phyloP scores from a whole-genome alignment of 352 stramenopile genomes.

The Globisporangium rhizosaccharum region DNA sequence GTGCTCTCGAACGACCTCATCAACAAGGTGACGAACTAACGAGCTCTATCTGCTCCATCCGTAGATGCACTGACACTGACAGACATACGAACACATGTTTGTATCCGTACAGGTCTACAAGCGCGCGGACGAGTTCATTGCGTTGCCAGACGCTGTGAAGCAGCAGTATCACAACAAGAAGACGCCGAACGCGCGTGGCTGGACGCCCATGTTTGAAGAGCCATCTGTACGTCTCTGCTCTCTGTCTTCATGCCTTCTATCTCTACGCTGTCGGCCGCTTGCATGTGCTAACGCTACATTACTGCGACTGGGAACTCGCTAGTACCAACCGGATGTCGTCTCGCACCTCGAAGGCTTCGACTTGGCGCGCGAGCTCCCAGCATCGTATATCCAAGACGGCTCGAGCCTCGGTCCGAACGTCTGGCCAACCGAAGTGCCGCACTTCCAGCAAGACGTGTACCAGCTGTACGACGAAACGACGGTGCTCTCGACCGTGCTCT shows the following conservation, averaged over 20 bases:
- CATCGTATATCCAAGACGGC: slow-evolving; percentile 45
- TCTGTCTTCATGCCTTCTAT: background rate
- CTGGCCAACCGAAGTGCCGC: slow-evolving; percentile 55
- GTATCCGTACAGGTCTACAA: slow-evolving; percentile 34
- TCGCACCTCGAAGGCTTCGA: slow-evolving; percentile 77
- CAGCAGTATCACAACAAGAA: slow-evolving; percentile 75
- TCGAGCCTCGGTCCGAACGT: slow-evolving; percentile 75
- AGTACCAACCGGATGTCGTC: slow-evolving; percentile 79
- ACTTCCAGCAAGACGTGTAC: slow-evolving; percentile 67
- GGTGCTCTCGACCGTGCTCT: slow-evolving; percentile 55
- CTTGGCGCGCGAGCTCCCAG: slow-evolving; percentile 49
- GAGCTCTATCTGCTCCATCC: background rate
- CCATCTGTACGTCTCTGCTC: slow-evolving; percentile 39
- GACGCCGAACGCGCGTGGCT: slow-evolving; percentile 64
- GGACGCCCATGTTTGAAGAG: slow-evolving; percentile 82
- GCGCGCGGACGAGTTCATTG: slow-evolving; percentile 64
- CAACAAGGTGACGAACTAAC: slow-evolving; percentile 20
- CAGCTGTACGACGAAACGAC: slow-evolving; percentile 70
- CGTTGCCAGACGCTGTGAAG: slow-evolving; percentile 55
- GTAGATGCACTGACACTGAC: background rate
- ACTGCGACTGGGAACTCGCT: background rate
- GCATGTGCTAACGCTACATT: background rate
- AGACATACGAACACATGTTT: background rate
- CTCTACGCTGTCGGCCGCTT: background rate
- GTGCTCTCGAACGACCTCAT: slow-evolving; percentile 53